Base-by-base conservation (phyloP, 116 monocot species). In the Dioscorea cayenensis region DNA sequence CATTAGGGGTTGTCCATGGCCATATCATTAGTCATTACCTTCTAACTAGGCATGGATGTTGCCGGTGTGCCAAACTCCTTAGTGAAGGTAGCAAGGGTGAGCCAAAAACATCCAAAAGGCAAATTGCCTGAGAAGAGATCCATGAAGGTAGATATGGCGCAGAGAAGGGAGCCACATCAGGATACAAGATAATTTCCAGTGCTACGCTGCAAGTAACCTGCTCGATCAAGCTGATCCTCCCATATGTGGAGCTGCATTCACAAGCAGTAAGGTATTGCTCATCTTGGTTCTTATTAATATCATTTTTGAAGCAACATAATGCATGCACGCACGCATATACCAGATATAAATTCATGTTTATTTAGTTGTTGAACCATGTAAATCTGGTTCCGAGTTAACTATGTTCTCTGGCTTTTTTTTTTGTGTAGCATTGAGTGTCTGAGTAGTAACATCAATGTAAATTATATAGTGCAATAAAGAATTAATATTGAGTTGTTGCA, bases 61-160 rank as follows among this genome's bases (percentile, higher is more conserved):
- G 89, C 89, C 66, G 95, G 91, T 32, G 6, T 61, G 29, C 81
- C 79, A 43, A 95, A 95, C 81, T 89, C 95, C n/a, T 91, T 91
- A 64, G 87, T 89, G 17, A 81, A 86, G 72, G 89, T n/a, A 28
- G 71, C 36, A 63, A 89, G 13, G 49, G 65, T 51, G 61, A 80
- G 37, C 76, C 86, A 77, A 60, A 61, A 11, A 78, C 88, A 9
- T n/a, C 16, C n/a, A 10, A 52, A 77, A 5, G 81, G 77, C 2
- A 77, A 82, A 48, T 81, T 88, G 6, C 91, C 89, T 11, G 74
- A 91, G 28, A 79, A 38, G 64, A 95, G 89, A 75, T 91, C 85
- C 71, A 75, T 91, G 48, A 89, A 78, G 71, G 87, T 81, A 6
- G 84, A 49, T 66, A 68, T 7, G 81, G 84, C 3, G 86, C 78